Conservation (phyloP, 1,139 yeast species). For the Hemisphaericaspora xylofermentans region DNA sequence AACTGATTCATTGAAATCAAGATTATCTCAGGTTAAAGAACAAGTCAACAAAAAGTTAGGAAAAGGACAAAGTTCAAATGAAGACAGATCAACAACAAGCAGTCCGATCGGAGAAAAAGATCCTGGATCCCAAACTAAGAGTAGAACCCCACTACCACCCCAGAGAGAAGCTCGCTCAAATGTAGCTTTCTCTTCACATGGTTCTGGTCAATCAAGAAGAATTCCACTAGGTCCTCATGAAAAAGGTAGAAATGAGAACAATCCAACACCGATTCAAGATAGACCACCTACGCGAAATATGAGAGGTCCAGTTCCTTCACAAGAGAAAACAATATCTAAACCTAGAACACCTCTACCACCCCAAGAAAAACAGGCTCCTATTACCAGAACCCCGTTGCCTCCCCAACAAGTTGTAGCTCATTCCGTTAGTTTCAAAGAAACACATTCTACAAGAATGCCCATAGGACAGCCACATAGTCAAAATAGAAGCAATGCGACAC, state of each 20-base stretch:
- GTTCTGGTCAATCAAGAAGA: not conserved
- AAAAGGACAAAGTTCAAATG: not conserved
- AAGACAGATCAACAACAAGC: not conserved
- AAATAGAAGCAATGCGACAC: constrained; percentile 3
- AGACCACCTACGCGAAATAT: constrained; percentile 2
- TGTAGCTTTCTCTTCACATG: not conserved
- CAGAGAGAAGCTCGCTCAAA: not conserved
- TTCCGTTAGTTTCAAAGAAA: not conserved
- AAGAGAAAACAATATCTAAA: constrained; percentile 3
- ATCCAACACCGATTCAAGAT: constrained; percentile 5
- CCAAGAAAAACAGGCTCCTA: constrained; percentile 4
- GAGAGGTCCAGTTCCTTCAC: constrained; percentile 5
- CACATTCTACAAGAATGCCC: not conserved
- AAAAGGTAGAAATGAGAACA: constrained; percentile 6
- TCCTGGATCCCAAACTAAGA: not conserved
- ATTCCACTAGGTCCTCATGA: not conserved
- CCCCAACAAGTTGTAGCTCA: constrained; percentile 14
- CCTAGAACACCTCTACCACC: constrained; percentile 10
- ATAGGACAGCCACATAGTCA: constrained; percentile 1
- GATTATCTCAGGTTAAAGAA: constrained; percentile 11
- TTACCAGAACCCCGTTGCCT: constrained; percentile 14
- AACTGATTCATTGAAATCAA: constrained; percentile 6
- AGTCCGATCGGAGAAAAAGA: constrained; percentile 1
- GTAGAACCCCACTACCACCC: not conserved
- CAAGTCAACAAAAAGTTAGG: constrained; percentile 4